Evolutionary conservation across 2,329 filamentous ascomycete species (phyloP).

Genomic region (Diaporthe caulivora): DNA sequence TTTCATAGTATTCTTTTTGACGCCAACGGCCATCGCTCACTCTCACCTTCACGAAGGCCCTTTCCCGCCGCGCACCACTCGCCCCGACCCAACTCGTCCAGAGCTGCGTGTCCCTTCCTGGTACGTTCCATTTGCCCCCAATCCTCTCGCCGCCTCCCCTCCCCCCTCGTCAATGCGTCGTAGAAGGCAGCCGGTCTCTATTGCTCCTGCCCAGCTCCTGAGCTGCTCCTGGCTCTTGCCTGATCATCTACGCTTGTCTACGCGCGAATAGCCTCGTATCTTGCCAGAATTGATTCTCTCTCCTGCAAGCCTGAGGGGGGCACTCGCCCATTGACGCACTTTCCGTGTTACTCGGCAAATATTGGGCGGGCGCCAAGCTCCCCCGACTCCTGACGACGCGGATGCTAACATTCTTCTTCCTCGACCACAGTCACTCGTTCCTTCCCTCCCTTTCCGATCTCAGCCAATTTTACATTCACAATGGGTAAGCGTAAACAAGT

Average conservation of each 20-base stretch:
- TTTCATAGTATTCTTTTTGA: slow-evolving; percentile 34
- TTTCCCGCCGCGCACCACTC: slow-evolving; percentile 19
- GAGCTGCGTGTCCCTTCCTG: slow-evolving; percentile 41
- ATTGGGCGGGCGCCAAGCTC: neutral
- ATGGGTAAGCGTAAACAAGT: slow-evolving; percentile 38
- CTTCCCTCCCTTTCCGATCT: slow-evolving; percentile 36
- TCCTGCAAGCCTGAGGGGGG: neutral
- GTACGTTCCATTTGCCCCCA: slow-evolving; percentile 30
- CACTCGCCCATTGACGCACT: slow-evolving; percentile 1
- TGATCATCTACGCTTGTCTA: neutral
- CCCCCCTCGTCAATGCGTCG: slow-evolving; percentile 7
- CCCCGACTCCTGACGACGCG: slow-evolving; percentile 14
- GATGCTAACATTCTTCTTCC: slow-evolving; percentile 35
- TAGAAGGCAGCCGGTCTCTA: slow-evolving; percentile 6
- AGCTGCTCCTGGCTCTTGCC: neutral
- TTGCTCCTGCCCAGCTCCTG: slow-evolving; percentile 18
- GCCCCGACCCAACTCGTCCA: slow-evolving; percentile 32
- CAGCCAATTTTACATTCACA: slow-evolving; percentile 37
- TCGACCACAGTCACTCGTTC: slow-evolving; percentile 39
- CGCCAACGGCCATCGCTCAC: slow-evolving; percentile 32
- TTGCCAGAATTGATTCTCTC: neutral
- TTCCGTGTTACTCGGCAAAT: slow-evolving; percentile 1
- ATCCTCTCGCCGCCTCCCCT: neutral
- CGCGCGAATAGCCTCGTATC: slow-evolving; percentile 7
- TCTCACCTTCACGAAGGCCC: slow-evolving; percentile 30